These are phyloP conservation scores for Purshia tridentata DNA, from an alignment of 306 rosid genomes.

Conservation along the genomic window DNA sequence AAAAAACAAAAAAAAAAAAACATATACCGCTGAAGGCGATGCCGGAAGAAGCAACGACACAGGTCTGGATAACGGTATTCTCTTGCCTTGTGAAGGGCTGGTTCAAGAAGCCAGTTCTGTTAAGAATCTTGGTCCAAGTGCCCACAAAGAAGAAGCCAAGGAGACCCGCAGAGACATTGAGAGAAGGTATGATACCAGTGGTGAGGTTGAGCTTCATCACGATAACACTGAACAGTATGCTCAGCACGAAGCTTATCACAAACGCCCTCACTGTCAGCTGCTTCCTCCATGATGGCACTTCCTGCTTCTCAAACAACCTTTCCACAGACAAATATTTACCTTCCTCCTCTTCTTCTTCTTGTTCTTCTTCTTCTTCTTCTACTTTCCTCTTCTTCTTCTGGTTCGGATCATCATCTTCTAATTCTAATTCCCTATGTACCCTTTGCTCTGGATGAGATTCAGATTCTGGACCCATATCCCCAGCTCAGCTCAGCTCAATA, in stretches of 20 bases:
- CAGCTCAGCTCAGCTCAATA: no score
- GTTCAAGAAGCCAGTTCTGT: slow-evolving; percentile 23
- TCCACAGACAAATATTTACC: slow-evolving; percentile 21
- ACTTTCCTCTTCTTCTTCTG: slow-evolving; percentile 21
- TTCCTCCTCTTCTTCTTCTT: neutral
- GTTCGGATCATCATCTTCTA: slow-evolving; percentile 13
- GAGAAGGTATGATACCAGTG: slow-evolving; percentile 43
- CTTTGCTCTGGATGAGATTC: neutral
- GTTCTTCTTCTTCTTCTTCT: neutral
- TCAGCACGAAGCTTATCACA: slow-evolving; percentile 37
- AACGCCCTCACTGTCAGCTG: slow-evolving; percentile 46
- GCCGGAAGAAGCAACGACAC: slow-evolving; percentile 53
- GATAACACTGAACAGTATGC: slow-evolving; percentile 41
- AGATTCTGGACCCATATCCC: no score
- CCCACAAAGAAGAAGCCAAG: slow-evolving; percentile 46
- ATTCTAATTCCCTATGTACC: no score
- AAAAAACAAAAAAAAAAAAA: no score
- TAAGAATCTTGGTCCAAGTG: slow-evolving; percentile 39
- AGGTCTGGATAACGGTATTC: slow-evolving; percentile 53
- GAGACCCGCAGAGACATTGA: slow-evolving; percentile 46
- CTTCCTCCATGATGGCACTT: slow-evolving; percentile 37
- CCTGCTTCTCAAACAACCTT: slow-evolving; percentile 27
- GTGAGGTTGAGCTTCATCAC: slow-evolving; percentile 54
- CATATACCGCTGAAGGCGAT: slow-evolving; percentile 41
- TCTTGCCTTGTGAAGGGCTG: slow-evolving; percentile 51